Percentiles rank a stretch among this genome's conserved stretches.
Conservation (phyloP, 768 basidiomycete genomes). For the Artomyces pyxidatus region DNA sequence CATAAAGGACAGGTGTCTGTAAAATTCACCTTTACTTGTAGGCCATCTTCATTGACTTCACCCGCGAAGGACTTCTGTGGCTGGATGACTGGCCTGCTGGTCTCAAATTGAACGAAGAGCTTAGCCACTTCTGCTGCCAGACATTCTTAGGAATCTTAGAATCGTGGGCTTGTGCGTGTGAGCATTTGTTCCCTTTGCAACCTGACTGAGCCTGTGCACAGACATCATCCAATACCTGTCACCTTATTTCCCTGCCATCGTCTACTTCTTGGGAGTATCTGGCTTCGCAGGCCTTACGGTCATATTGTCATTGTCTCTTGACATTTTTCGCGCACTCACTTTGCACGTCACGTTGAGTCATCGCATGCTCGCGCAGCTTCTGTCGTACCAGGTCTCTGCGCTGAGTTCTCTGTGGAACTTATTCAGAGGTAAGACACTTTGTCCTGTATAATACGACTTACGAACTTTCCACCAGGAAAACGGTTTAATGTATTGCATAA, state of each 20-base stretch:
- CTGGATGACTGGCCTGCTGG: slow-evolving; percentile 95
- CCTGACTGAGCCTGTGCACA: not conserved
- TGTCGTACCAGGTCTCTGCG: slow-evolving; percentile 47
- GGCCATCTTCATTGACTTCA: slow-evolving; percentile 35
- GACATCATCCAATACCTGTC: slow-evolving; percentile 1
- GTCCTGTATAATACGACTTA: too few relatives aligned
- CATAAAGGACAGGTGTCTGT: not conserved
- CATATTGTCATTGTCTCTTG: slow-evolving; percentile 8
- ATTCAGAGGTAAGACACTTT: slow-evolving; percentile 59
- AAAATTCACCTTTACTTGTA: slow-evolving; percentile 14
- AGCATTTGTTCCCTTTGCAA: not conserved
- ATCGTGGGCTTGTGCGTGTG: slow-evolving; percentile 62
- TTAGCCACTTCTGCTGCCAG: slow-evolving; percentile 80
- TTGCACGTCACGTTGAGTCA: slow-evolving; percentile 69
- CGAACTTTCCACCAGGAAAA: slow-evolving; percentile 49
- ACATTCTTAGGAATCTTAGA: slow-evolving; percentile 57
- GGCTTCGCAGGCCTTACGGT: slow-evolving; percentile 12
- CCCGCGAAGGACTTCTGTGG: slow-evolving; percentile 61
- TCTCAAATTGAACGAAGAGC: slow-evolving; percentile 89
- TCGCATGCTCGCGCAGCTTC: slow-evolving; percentile 50
- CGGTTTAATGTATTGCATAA: slow-evolving; percentile 80
- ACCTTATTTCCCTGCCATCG: slow-evolving; percentile 8
- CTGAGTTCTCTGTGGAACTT: slow-evolving; percentile 77
- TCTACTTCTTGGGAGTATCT: slow-evolving; percentile 9
- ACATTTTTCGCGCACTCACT: slow-evolving; percentile 52